Evolutionary conservation across 192 early-diverging fungal genomes (phyloP).

Genomic region (Allomyces arbusculus): DNA sequence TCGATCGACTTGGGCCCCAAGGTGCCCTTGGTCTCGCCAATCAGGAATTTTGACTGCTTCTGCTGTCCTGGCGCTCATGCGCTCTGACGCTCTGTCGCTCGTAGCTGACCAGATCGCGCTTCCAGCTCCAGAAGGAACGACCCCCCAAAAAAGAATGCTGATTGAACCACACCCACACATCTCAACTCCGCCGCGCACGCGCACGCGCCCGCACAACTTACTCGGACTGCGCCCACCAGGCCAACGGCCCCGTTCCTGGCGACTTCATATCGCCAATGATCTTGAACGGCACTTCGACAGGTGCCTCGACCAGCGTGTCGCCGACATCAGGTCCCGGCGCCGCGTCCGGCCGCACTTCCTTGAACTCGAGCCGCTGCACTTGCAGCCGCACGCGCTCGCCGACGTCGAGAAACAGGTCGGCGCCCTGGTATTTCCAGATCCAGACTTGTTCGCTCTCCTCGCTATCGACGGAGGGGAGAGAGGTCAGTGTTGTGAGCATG

Average conservation of each 20-base stretch:
- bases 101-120: too few species aligned
- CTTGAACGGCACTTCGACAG: neutral
- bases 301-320: neutral
- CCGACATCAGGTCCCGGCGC: neutral
- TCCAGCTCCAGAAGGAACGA: too few species aligned
- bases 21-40: too few species aligned
- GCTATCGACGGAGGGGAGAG: slow-evolving; percentile 7
- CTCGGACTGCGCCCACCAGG: neutral
- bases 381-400: slow-evolving; percentile 58
- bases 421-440: slow-evolving; percentile 68
- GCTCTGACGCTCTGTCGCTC: too few species aligned
- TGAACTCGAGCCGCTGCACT: slow-evolving; percentile 13
- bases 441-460: slow-evolving; percentile 48
- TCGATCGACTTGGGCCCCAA: too few species aligned
- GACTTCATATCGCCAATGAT: neutral
- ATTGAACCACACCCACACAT: too few species aligned
- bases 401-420: slow-evolving; percentile 60
- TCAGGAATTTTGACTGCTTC: too few species aligned
- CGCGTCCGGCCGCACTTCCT: neutral
- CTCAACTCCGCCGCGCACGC: too few species aligned
- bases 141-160: too few species aligned
- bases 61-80: too few species aligned
- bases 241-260: neutral
- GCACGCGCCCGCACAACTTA: too few species aligned
- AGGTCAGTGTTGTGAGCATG: too few species aligned